These are phyloP conservation scores for Metschnikowia santaceciliae DNA, from an alignment of 805 yeast genomes.

Conservation along the genomic window DNA sequence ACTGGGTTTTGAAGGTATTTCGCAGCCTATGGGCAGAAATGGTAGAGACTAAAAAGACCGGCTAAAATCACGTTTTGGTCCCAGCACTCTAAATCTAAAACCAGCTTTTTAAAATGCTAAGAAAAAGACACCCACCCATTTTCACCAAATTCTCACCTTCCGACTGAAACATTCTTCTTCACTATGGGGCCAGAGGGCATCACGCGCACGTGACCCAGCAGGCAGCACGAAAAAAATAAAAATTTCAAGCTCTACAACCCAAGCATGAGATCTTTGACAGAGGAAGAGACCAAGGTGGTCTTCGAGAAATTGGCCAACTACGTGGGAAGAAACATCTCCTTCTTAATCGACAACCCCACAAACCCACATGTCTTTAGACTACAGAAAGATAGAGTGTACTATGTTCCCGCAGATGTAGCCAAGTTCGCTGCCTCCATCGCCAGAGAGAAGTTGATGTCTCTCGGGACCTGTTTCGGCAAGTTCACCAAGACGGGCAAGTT, in stretches of 20 bases:
- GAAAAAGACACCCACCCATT: not conserved
- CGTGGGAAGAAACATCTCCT: slow-evolving; percentile 92
- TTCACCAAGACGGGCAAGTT: slow-evolving; percentile 97
- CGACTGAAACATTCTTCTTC: not conserved
- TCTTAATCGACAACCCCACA: slow-evolving; percentile 76
- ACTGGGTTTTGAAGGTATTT: not conserved
- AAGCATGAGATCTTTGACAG: slow-evolving; percentile 88
- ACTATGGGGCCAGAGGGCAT: not conserved
- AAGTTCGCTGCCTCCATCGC: slow-evolving; percentile 88
- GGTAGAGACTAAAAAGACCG: not conserved
- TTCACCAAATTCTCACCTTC: not conserved
- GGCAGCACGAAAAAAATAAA: slow-evolving; percentile 8
- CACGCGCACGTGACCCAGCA: slow-evolving; percentile 11
- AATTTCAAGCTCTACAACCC: not conserved
- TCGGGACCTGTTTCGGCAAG: slow-evolving; percentile 92
- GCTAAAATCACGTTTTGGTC: not conserved
- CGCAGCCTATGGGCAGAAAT: not conserved
- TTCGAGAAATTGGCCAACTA: slow-evolving; percentile 95
- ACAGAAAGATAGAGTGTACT: slow-evolving; percentile 95
- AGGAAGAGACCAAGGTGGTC: slow-evolving; percentile 93
- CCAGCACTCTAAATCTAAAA: not conserved
- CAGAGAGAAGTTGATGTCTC: slow-evolving; percentile 83
- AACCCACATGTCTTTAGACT: slow-evolving; percentile 93
- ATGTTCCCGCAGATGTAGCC: slow-evolving; percentile 78
- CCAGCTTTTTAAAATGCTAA: too few relatives aligned